Evolutionary conservation across 1,284 basidiomycete species (phyloP).

Genomic region (Apiotrichum mycotoxinovorans): DNA sequence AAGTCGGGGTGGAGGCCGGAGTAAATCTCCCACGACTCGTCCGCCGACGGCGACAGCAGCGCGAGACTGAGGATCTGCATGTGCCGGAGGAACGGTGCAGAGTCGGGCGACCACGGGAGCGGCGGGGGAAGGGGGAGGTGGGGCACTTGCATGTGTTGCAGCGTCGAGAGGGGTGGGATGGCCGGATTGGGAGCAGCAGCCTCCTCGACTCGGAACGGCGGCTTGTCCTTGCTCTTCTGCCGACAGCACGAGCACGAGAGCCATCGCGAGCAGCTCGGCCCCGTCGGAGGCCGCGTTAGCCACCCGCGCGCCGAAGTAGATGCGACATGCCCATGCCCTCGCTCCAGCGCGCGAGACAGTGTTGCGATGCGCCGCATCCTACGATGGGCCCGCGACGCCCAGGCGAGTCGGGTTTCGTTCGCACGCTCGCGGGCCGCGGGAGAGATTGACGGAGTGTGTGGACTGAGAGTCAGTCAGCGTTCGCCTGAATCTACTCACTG

Average conservation of each 20-base stretch:
- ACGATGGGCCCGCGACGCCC: neutral
- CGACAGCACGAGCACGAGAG: conserved; percentile 35
- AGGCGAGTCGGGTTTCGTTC: neutral
- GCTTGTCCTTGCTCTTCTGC: neutral
- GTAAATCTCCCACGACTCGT: conserved; percentile 39
- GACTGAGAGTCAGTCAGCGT: neutral
- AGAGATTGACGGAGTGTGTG: neutral
- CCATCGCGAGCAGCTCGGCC: conserved; percentile 41
- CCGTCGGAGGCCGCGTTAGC: neutral
- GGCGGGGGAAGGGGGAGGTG: conserved; percentile 40
- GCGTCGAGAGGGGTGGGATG: conserved; percentile 12
- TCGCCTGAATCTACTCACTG: neutral
- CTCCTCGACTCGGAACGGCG: neutral
- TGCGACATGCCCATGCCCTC: neutral
- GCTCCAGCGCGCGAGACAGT: neutral
- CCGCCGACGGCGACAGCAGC: conserved; percentile 20
- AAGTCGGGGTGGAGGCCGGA: conserved; percentile 31
- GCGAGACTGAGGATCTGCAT: conserved; percentile 35
- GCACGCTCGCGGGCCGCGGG: neutral
- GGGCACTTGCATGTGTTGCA: conserved; percentile 23
- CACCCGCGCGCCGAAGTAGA: neutral
- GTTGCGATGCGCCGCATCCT: conserved; percentile 6
- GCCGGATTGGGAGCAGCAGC: neutral
- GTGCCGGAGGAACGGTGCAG: conserved; percentile 41
- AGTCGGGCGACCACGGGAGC: conserved; percentile 43